Evolutionary conservation across 2,329 filamentous ascomycete genomes (phyloP).

Genomic region (Epichloe bromicola): DNA sequence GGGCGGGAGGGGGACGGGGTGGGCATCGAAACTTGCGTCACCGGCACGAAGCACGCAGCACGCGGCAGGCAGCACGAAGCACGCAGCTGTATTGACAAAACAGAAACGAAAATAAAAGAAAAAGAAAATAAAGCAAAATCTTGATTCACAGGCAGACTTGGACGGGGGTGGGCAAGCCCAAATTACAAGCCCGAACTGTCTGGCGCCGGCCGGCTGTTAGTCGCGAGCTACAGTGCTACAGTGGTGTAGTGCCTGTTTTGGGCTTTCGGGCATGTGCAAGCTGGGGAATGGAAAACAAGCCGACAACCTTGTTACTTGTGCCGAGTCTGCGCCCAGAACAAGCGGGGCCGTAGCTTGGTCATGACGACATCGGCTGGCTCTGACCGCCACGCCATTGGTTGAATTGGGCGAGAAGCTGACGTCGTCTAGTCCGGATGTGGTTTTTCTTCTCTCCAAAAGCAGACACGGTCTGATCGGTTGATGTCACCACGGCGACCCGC

Average conservation of each 20-base stretch:
- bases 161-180: neutral
- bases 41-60: neutral
- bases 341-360: constrained; percentile 2
- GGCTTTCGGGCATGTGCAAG: neutral
- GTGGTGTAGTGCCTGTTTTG: neutral
- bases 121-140: neutral
- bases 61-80: too few relatives aligned
- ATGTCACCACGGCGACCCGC: neutral
- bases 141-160: neutral
- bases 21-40: neutral
- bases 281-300: too few relatives aligned
- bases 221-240: too few relatives aligned
- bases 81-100: too few relatives aligned
- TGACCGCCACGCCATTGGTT: neutral
- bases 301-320: too few relatives aligned
- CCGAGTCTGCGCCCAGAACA: neutral
- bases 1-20: too few relatives aligned
- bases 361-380: constrained; percentile 10
- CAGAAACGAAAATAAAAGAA: too few relatives aligned
- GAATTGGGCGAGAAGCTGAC: neutral
- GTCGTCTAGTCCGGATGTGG: too few relatives aligned
- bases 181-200: neutral
- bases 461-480: neutral
- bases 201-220: neutral
- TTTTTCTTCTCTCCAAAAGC: too few relatives aligned